Evolutionary conservation across 1,139 yeast species (phyloP).

Genomic region (Dujonia santamariae): DNA sequence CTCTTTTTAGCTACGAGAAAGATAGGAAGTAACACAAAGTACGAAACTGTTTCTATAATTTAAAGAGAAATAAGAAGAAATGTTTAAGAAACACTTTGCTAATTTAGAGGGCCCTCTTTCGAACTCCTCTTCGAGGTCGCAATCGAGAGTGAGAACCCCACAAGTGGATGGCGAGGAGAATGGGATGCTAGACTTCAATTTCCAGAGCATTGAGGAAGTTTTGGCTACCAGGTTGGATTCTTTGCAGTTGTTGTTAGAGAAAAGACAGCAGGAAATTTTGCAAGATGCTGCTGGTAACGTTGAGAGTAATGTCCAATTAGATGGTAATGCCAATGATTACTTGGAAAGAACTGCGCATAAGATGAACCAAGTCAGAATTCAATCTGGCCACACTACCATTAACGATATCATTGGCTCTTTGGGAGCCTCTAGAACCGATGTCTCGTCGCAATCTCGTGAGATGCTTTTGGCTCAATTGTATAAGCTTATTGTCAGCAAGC

Average conservation of each 20-base stretch:
- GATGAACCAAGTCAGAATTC: conserved; percentile 35
- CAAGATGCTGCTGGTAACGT: conserved; percentile 8
- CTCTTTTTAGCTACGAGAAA: too few species aligned
- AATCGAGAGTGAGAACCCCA: conserved; percentile 43
- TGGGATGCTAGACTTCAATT: conserved; percentile 38
- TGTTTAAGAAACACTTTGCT: conserved; percentile 5
- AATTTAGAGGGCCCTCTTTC: conserved; percentile 16
- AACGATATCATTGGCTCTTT: conserved; percentile 41
- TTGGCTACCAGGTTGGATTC: conserved; percentile 35
- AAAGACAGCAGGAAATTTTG: conserved; percentile 11
- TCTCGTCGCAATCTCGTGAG: conserved; percentile 49
- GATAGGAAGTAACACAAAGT: neutral
- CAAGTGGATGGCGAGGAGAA: conserved; percentile 43
- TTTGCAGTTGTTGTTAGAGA: conserved; percentile 21
- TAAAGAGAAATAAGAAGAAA: neutral
- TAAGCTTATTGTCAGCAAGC: conserved; percentile 43
- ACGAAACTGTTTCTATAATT: neutral
- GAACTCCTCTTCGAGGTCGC: conserved; percentile 34
- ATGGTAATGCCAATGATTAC: conserved; percentile 15
- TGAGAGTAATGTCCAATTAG: conserved; percentile 4
- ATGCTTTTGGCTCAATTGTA: conserved; percentile 50
- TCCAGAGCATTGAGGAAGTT: conserved; percentile 39
- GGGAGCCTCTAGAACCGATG: conserved; percentile 38
- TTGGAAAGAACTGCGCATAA: conserved; percentile 31
- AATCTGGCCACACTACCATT: conserved; percentile 35